These are phyloP conservation scores for Talaromyces atroroseus DNA, from an alignment of 2,329 filamentous ascomycete genomes.

Conservation along the genomic window DNA sequence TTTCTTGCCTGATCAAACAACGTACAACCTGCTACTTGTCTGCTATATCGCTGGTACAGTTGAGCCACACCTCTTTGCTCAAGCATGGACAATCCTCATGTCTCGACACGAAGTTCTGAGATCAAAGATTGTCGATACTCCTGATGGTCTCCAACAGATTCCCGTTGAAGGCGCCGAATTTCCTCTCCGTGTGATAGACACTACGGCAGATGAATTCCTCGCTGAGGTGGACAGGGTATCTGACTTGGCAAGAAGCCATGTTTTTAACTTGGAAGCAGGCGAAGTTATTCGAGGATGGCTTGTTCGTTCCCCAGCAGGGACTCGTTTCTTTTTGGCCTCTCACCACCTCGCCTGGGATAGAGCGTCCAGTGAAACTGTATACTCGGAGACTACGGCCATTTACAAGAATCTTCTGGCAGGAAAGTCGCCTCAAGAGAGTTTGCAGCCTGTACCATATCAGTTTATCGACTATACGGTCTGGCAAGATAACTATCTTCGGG, in stretches of 20 bases:
- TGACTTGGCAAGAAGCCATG: neutral
- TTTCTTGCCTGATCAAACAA: neutral
- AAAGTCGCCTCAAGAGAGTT: neutral
- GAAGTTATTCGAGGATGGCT: constrained; percentile 6
- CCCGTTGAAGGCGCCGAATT: neutral
- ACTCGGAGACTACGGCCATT: constrained; percentile 1
- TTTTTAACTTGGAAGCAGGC: constrained; percentile 1
- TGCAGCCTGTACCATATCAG: constrained; percentile 5
- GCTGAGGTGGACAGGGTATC: neutral
- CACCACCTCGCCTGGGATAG: constrained; percentile 8
- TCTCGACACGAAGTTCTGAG: neutral
- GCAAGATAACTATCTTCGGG: neutral
- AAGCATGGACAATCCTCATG: constrained; percentile 1
- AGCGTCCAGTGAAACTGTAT: neutral
- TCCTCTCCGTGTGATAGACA: neutral
- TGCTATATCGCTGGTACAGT: constrained; percentile 1
- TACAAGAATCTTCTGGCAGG: constrained; percentile 1
- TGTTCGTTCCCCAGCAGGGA: neutral
- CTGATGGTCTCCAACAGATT: constrained; percentile 6
- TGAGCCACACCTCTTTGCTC: neutral
- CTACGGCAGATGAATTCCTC: neutral
- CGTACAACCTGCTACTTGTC: constrained; percentile 1
- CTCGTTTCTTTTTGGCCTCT: constrained; percentile 4
- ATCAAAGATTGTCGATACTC: constrained; percentile 4
- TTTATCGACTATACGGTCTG: constrained; percentile 6